These are phyloP conservation scores for Penicillium cataractarum DNA, from an alignment of 495 filamentous ascomycete genomes.

Conservation along the genomic window DNA sequence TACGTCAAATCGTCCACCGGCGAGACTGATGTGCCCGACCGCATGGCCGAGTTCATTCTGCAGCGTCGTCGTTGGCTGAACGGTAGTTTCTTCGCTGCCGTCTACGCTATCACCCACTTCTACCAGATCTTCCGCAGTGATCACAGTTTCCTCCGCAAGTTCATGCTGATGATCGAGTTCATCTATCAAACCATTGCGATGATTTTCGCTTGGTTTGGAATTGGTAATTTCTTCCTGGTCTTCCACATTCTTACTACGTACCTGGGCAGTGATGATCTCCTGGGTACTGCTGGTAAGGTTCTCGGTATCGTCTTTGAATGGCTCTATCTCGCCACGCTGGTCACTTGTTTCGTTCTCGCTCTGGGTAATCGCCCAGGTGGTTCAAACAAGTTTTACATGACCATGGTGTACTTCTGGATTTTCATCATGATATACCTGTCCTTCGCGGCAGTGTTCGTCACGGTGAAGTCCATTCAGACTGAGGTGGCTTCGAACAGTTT, in stretches of 20 bases:
- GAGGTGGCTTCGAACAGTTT: conserved; percentile 64
- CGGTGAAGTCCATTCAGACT: conserved; percentile 77
- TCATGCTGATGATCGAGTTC: conserved; percentile 91
- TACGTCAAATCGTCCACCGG: conserved; percentile 97
- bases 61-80: conserved; percentile 98
- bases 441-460: conserved; percentile 95
- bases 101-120: conserved; percentile 93
- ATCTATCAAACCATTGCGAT: conserved; percentile 92
- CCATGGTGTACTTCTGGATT: conserved; percentile 96
- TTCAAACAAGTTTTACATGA: conserved; percentile 90
- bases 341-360: conserved; percentile 93
- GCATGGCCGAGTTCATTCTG: conserved; percentile 92
- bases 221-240: conserved; percentile 98
- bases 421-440: conserved; percentile 93
- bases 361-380: conserved; percentile 97
- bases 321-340: conserved; percentile 88
- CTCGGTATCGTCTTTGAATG: conserved; percentile 93
- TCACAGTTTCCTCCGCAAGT: conserved; percentile 84
- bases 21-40: conserved; percentile 97
- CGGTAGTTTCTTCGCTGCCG: conserved; percentile 96
- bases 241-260: conserved; percentile 95
- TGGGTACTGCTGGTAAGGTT: conserved; percentile 74
- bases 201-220: conserved; percentile 99
- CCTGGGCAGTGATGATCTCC: conserved; percentile 65
- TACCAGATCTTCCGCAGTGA: conserved; percentile 92